Evolutionary conservation across 805 yeast species (phyloP).

Genomic region (Myxozyma neotropica): DNA sequence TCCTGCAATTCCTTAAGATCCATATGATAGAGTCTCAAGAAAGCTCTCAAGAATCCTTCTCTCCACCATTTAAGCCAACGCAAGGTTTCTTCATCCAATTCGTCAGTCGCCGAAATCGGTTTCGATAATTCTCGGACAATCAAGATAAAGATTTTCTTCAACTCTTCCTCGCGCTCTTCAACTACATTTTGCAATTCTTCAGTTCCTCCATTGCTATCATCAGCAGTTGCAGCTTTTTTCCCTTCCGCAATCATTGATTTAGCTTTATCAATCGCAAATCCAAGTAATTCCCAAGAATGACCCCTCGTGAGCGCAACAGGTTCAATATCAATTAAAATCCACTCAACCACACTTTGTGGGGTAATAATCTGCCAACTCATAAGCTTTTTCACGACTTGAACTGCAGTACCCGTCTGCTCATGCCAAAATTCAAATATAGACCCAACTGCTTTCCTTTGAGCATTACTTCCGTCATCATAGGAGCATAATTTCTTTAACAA

Average conservation of each 20-base stretch:
- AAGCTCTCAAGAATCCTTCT: conserved; percentile 29
- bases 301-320: conserved; percentile 18
- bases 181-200: conserved; percentile 26
- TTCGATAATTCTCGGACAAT: conserved; percentile 28
- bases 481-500: conserved; percentile 42
- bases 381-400: conserved; percentile 57
- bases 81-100: conserved; percentile 18
- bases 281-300: conserved; percentile 32
- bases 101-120: conserved; percentile 3
- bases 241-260: conserved; percentile 14
- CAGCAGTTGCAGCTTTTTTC: conserved; percentile 42
- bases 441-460: conserved; percentile 51
- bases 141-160: conserved; percentile 17
- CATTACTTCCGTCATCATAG: conserved; percentile 10
- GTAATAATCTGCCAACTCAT: conserved; percentile 50
- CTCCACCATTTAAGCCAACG: conserved; percentile 34
- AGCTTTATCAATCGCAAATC: conserved; percentile 30
- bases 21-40: conserved; percentile 24
- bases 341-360: conserved; percentile 48
- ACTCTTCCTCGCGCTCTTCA: conserved; percentile 3
- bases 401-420: conserved; percentile 65
- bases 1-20: conserved; percentile 26
- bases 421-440: conserved; percentile 68
- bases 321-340: conserved; percentile 46
- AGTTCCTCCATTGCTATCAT: conserved; percentile 48